Evolutionary conservation across 768 basidiomycete species (phyloP).

Genomic region (Phaffia australis): DNA sequence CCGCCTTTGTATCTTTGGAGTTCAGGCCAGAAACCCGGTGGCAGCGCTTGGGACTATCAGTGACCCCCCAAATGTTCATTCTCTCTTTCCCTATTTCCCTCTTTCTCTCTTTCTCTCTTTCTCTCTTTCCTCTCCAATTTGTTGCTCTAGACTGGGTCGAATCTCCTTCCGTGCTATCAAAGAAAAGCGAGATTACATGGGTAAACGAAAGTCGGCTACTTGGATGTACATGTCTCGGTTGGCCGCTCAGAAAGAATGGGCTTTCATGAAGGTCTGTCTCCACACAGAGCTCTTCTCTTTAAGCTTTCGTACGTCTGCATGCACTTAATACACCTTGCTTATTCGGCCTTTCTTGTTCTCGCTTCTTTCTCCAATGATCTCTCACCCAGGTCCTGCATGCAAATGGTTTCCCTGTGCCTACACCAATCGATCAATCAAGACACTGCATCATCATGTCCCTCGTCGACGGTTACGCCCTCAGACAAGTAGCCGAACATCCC

Average conservation of each 20-base stretch:
- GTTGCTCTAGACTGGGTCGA: slow-evolving; percentile 64
- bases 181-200: slow-evolving; percentile 88
- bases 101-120: neutral
- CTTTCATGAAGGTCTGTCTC: slow-evolving; percentile 84
- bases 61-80: neutral
- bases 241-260: slow-evolving; percentile 94
- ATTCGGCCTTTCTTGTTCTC: neutral
- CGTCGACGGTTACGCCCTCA: slow-evolving; percentile 85
- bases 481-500: slow-evolving; percentile 71
- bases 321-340: neutral
- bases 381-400: slow-evolving; percentile 66
- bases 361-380: neutral
- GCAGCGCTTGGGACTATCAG: neutral
- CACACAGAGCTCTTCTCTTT: neutral
- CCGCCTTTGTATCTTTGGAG: neutral
- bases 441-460: slow-evolving; percentile 96
- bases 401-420: slow-evolving; percentile 84
- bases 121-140: neutral
- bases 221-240: slow-evolving; percentile 99
- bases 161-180: slow-evolving; percentile 96
- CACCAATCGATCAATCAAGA: slow-evolving; percentile 83
- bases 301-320: neutral
- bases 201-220: slow-evolving; percentile 85
- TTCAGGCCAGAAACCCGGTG: neutral
- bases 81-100: neutral